These are phyloP conservation scores for Leccinum subtestaceum DNA, from an alignment of 768 basidiomycete genomes.

Conservation along the genomic window DNA sequence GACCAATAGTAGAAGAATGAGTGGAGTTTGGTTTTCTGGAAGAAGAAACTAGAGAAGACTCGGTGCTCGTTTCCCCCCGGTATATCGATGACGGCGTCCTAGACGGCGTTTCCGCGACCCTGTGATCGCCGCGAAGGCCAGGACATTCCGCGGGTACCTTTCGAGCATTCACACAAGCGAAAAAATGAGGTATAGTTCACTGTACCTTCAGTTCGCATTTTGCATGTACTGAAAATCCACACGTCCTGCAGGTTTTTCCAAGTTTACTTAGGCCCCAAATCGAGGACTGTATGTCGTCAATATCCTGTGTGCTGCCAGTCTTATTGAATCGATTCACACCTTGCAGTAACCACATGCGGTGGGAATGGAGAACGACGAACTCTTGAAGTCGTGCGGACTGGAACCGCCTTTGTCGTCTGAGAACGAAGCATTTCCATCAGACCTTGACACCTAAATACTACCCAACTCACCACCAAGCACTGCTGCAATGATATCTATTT, in stretches of 20 bases:
- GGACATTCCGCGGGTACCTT: conserved; percentile 76
- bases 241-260: conserved; percentile 79
- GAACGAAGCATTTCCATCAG: conserved; percentile 11
- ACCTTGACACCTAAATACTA: background rate
- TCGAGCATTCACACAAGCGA: conserved; percentile 9
- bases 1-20: conserved; percentile 8
- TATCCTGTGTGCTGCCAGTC: background rate
- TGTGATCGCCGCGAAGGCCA: conserved; percentile 27
- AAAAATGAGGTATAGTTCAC: conserved; percentile 4
- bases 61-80: conserved; percentile 28
- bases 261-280: conserved; percentile 89
- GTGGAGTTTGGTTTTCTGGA: conserved; percentile 2
- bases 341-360: conserved; percentile 81
- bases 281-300: conserved; percentile 49
- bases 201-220: conserved; percentile 84
- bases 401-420: conserved; percentile 73
- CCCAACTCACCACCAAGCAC: conserved; percentile 60
- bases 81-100: conserved; percentile 36
- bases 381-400: conserved; percentile 77
- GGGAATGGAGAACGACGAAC: conserved; percentile 82
- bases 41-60: conserved; percentile 8
- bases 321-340: conserved; percentile 37
- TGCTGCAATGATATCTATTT: conserved; percentile 55
- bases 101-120: conserved; percentile 25
- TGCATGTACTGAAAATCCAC: conserved; percentile 75